Evolutionary conservation across 2,329 filamentous ascomycete species (phyloP), one percentile per base, ranked within the genome.

Genomic region (Cladosporium sp.): DNA sequence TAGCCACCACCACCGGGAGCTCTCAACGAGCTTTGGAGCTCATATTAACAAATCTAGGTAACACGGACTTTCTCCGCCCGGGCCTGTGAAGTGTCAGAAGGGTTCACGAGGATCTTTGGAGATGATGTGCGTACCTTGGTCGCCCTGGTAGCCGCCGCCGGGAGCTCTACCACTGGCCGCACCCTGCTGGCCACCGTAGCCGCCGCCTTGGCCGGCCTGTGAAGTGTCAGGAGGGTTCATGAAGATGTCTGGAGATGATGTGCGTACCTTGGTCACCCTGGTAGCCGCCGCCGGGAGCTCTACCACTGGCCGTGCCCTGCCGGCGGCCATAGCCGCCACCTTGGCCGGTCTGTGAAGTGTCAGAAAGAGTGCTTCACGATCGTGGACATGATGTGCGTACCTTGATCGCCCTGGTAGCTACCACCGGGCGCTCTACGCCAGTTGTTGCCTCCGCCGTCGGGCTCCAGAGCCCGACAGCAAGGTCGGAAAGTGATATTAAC

Each of bases 361-460:
- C 38, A 44, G 38, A 6, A 44, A 8, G 18, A 44, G 7, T 41
- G 7, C 15, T 41, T 15, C 14, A 41, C 18, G 38, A 18, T 41
- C 6, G 38, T 18, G 15, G 15, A 41, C 2, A 34, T 21, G 32
- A 32, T 15, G 11, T 28, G 26, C 14, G 14, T 64, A 24, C 69
- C 68, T 54, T 72, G 67, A 28, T 67, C 69, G 32, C 71, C 70
- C 59, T 69, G 68, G 26, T 54, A 36, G 30, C 49, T 68, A 65
- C 34, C 68, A 63, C 24, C 68, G 64, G 61, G 64, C 65, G 21
- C 69, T 68, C 71, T 34, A 76, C 74, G 64, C 72, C 71, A 52
- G 73, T n/a, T 61, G 62, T 67, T 61, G 38, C 57, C 51, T 14
- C 60, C 60, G 26, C 59, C 52, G 21, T 30, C 47, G 30, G 30